These are phyloP conservation scores for Pyrenula aspistea DNA, from an alignment of 495 filamentous ascomycete species.

Conservation along the genomic window DNA sequence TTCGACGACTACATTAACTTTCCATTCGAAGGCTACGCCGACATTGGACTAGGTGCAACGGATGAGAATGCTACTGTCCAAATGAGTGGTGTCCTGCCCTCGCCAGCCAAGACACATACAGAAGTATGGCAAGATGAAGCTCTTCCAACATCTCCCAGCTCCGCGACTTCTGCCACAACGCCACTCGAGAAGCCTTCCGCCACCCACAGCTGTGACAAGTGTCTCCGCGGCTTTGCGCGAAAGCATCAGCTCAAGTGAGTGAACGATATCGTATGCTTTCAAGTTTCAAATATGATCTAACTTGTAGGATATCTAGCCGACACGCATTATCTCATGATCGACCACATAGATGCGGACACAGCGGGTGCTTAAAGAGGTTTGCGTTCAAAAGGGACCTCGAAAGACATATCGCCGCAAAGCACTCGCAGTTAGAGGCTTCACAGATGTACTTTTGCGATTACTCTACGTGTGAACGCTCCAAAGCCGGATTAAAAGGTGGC, in stretches of 20 bases:
- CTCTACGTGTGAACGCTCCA: neutral
- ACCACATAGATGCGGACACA: neutral
- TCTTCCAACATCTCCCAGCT: no score
- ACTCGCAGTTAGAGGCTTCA: neutral
- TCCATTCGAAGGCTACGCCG: neutral
- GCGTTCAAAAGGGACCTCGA: neutral
- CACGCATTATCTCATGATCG: neutral
- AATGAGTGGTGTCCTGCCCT: no score
- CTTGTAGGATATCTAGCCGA: neutral
- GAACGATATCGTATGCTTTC: neutral
- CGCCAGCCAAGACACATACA: no score
- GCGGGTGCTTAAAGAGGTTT: neutral
- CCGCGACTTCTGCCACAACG: neutral
- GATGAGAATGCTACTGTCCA: no score
- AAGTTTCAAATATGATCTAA: neutral
- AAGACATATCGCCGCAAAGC: neutral
- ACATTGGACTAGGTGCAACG: no score
- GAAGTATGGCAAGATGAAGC: no score
- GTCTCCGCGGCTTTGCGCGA: neutral
- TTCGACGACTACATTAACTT: neutral
- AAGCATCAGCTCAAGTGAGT: neutral
- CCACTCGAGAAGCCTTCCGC: neutral
- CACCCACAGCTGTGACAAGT: neutral
- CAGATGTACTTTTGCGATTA: neutral
- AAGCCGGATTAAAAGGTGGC: neutral